Percentiles rank a stretch among this genome's conserved stretches.
Evolutionary conservation across 1,139 yeast genomes (phyloP).

Genomic region (Spencermartinsiella ligniputridi): DNA sequence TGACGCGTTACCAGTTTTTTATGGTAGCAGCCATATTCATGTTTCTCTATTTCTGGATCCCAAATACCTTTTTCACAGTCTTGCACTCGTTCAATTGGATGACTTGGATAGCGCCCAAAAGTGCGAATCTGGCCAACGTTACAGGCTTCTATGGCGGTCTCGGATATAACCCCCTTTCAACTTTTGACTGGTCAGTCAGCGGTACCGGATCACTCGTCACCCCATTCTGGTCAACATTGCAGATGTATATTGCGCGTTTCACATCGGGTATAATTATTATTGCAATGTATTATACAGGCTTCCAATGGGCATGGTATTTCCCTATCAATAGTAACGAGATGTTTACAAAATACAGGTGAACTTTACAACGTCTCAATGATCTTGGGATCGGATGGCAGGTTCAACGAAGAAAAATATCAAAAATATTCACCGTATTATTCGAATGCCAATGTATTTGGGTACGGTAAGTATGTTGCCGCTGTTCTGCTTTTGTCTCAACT

Average conservation of each 20-base stretch:
- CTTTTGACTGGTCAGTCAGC: slow-evolving; percentile 38
- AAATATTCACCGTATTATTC: slow-evolving; percentile 38
- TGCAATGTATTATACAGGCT: slow-evolving; percentile 46
- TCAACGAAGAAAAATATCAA: slow-evolving; percentile 29
- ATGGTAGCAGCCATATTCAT: slow-evolving; percentile 3
- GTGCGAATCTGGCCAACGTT: slow-evolving; percentile 43
- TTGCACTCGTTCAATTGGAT: slow-evolving; percentile 45
- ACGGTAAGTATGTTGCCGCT: too few species aligned
- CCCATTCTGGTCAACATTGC: slow-evolving; percentile 44
- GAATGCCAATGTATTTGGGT: slow-evolving; percentile 36
- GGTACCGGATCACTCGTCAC: slow-evolving; percentile 29
- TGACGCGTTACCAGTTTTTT: slow-evolving; percentile 9
- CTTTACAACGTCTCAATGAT: slow-evolving; percentile 40
- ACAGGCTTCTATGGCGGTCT: slow-evolving; percentile 44
- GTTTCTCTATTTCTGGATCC: slow-evolving; percentile 12
- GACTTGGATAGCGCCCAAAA: slow-evolving; percentile 33
- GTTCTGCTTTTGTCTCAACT: too few species aligned
- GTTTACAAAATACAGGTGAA: slow-evolving; percentile 45
- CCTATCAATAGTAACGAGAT: slow-evolving; percentile 49
- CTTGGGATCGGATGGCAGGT: slow-evolving; percentile 35
- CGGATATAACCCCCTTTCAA: slow-evolving; percentile 54
- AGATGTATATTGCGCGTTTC: slow-evolving; percentile 40
- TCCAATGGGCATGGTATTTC: slow-evolving; percentile 47
- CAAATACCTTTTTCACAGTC: slow-evolving; percentile 32
- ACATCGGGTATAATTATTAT: slow-evolving; percentile 42